Base-by-base conservation (phyloP, 768 basidiomycete species). In the Sporobolomyces pararoseus region DNA sequence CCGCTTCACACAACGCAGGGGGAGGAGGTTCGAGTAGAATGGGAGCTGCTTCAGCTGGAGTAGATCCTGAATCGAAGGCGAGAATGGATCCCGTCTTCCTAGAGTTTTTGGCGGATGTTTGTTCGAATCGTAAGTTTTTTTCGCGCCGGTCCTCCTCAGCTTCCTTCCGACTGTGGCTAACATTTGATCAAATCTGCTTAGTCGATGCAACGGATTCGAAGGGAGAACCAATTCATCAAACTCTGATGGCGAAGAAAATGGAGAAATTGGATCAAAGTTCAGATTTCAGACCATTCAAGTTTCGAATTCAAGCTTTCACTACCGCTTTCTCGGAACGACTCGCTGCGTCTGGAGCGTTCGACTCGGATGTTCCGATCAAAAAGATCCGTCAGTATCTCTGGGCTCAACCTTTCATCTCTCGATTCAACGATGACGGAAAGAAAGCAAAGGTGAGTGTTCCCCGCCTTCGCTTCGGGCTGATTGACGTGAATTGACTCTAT, bases 341-440 rank as follows among this genome's bases (percentile, higher is more conserved):
- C 78, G 75, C 49, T 1, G 66, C 51, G 9, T 54, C 55, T 0
- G 75, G 71, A 21, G 50, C 64, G 19, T 54, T 60, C 55, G 75
- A 70, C 12, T 3, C 50, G 14, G 76, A 77, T 21, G 65, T 76
- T 31, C 71, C 74, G 29, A 46, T 65, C 51, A 77, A 77, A 64
- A 70, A 68, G 65, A 58, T 75, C 25, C 74, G 74, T 88, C 91
- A 81, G 44, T 99, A 96, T 81, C 86, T 99, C 58, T 99, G 95
- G 95, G 87, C 87, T 42, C 91, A 94, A 76, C 88, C 87, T 35
- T 88, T 89, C 78, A 98, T 99, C 78, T 88, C 92, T 34, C 89
- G 95, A 35, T 98, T 94, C 83, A 99, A 99, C 78, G 92, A 97
- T 77, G 95, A 98, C 78, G 95, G 95, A 42, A 97, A 97, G 81